A percentile compares a stretch with the other conserved stretches of the same genome.
phyloP scores from a whole-genome alignment of 1,284 basidiomycete genomes.

The Gomphus bonarii region DNA sequence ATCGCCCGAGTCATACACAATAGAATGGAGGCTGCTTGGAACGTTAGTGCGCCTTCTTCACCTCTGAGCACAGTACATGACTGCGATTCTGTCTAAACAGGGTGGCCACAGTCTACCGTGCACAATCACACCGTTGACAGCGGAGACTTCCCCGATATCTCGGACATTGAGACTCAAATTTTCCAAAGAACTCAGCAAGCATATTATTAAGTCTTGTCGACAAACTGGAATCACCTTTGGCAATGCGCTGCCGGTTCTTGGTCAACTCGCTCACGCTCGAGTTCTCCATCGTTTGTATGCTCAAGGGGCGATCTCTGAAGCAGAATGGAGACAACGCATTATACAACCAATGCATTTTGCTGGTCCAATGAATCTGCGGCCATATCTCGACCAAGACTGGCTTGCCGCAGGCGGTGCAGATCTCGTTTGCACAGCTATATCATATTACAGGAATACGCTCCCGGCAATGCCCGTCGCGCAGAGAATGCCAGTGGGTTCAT shows the following conservation, averaged over 20 bases:
- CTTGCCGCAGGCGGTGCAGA: slow-evolving; percentile 29
- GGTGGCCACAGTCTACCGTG: slow-evolving; percentile 48
- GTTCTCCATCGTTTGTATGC: slow-evolving; percentile 37
- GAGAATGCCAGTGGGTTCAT: background rate
- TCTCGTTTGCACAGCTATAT: slow-evolving; percentile 34
- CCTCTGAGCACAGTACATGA: background rate
- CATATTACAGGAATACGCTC: slow-evolving; percentile 33
- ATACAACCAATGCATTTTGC: slow-evolving; percentile 39
- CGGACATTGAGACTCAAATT: slow-evolving; percentile 19
- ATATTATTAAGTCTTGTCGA: slow-evolving; percentile 30
- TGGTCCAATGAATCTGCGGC: slow-evolving; percentile 43
- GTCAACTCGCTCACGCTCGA: slow-evolving; percentile 45
- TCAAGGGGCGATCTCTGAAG: slow-evolving; percentile 33
- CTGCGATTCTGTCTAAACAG: slow-evolving; percentile 21
- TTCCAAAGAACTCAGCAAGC: slow-evolving; percentile 19
- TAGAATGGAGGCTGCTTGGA: slow-evolving; percentile 23
- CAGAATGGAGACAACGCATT: slow-evolving; percentile 44
- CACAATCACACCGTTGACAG: slow-evolving; percentile 26
- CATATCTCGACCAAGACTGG: slow-evolving; percentile 40
- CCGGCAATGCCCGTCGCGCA: slow-evolving; percentile 41
- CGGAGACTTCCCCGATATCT: slow-evolving; percentile 27
- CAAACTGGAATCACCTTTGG: slow-evolving; percentile 38
- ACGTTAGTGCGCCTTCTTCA: slow-evolving; percentile 20
- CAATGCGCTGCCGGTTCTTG: slow-evolving; percentile 36
- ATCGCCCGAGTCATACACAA: slow-evolving; percentile 30